Base-by-base conservation (phyloP, 441 rosid species). In the Erodium trifolium region DNA sequence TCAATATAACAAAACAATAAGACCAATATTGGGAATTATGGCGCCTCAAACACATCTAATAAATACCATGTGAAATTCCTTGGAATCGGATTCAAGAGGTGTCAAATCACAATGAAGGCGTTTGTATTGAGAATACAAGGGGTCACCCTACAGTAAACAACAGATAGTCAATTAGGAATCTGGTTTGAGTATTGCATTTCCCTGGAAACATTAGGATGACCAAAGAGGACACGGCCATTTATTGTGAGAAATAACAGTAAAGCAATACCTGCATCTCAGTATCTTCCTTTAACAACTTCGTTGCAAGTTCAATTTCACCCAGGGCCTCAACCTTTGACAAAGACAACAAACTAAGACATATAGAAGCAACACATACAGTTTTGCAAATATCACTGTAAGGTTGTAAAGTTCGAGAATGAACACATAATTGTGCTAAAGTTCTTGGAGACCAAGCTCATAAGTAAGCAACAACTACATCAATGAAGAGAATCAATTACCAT, bases 221-320 rank as follows among this genome's bases (percentile, higher is more conserved):
- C 10, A 11, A 47, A 11, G 14, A 47, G 14, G 14, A 47, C 14
- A n/a, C 0, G 2, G 4, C 14, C 53, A 47, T 12, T 45, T 10
- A 45, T 47, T 47, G 53, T 12, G 53, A 47, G 53, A 37, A 73
- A 77, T 34, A 34, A 63, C 2, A 31, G 57, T 60, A 10, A 64
- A 69, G 72, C 13, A 39, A 70, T 82, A 88, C 98, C 97, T 82
- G 81, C 73, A 78, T 67, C 49, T 78, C 71, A 11, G 67, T 66
- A 70, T 84, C 86, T 70, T 81, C 83, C 67, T 77, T 79, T 81
- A 93, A 79, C 79, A 93, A 79, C 83, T 86, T 91, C 5, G 92
- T 82, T 13, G 98, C 98, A 67, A 91, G 79, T 78, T 89, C 92
- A 67, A 93, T 91, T 81, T 93, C 93, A 57, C 87, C 94, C 49